These are phyloP conservation scores for Trichosporon coremiiforme DNA, from an alignment of 1,284 basidiomycete species.

Conservation along the genomic window DNA sequence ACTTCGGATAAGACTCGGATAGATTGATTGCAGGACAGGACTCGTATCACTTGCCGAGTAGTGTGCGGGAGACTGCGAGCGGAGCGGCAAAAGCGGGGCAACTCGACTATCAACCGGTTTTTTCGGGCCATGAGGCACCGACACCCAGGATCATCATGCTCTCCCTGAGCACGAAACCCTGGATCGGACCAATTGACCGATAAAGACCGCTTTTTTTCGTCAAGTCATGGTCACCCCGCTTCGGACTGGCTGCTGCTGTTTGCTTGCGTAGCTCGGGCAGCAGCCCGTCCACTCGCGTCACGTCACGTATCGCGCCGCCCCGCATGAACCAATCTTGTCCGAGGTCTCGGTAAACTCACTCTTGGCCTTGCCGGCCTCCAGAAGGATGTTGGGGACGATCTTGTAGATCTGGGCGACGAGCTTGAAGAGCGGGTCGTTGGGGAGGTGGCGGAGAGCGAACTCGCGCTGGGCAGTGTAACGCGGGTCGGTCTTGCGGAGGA, in stretches of 20 bases:
- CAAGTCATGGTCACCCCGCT: neutral
- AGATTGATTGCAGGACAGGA: neutral
- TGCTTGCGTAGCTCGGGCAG: no score
- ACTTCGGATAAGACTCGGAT: constrained; percentile 16
- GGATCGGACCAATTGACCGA: constrained; percentile 19
- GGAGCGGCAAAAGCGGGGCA: constrained; percentile 16
- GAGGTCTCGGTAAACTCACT: constrained; percentile 63
- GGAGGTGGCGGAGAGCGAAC: constrained; percentile 87
- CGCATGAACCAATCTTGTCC: constrained; percentile 38
- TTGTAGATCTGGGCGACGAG: constrained; percentile 91
- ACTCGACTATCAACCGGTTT: constrained; percentile 16
- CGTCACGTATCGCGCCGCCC: neutral
- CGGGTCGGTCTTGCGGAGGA: constrained; percentile 95
- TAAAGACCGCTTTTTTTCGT: constrained; percentile 13
- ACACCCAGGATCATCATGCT: neutral
- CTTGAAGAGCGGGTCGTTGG: constrained; percentile 85
- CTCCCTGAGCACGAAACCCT: neutral
- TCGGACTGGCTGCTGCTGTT: neutral
- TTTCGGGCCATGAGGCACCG: constrained; percentile 15
- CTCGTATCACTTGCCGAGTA: neutral
- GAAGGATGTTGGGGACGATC: constrained; percentile 87
- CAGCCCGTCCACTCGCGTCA: constrained; percentile 8
- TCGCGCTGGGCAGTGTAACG: constrained; percentile 94
- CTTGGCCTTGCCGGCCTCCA: constrained; percentile 92
- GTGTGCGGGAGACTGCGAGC: neutral